phyloP scores from a whole-genome alignment of 2,329 filamentous ascomycete genomes.

The Microsporum canis region DNA sequence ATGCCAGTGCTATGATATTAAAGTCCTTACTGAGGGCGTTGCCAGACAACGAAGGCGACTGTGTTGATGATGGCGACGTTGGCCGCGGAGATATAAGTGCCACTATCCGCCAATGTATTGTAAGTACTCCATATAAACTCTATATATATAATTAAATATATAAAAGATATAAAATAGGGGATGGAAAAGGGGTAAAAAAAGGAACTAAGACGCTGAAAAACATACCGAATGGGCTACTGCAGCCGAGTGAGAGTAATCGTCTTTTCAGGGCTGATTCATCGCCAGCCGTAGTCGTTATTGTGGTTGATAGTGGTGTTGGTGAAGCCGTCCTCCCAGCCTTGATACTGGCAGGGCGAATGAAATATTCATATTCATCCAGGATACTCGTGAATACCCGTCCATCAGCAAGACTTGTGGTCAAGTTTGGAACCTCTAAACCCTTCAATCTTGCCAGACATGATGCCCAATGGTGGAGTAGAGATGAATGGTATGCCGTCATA shows the following conservation, averaged over 20 bases:
- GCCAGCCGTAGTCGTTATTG: background rate
- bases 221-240: constrained; percentile 35
- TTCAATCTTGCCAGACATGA: constrained; percentile 38
- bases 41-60: background rate
- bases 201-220: constrained; percentile 2
- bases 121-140: background rate
- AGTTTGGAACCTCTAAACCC: constrained; percentile 40
- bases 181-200: background rate
- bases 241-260: constrained; percentile 31
- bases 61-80: constrained; percentile 14
- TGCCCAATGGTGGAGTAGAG: constrained; percentile 47
- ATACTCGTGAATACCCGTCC: constrained; percentile 45
- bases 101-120: background rate
- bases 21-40: constrained; percentile 44
- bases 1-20: constrained; percentile 46
- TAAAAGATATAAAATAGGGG: constrained; percentile 5
- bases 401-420: constrained; percentile 49
- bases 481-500: constrained; percentile 21
- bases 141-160: background rate
- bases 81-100: background rate
- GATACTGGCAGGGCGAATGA: background rate
- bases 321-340: background rate
- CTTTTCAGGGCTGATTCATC: constrained; percentile 18
- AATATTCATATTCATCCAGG: constrained; percentile 43
- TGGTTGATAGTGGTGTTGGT: background rate